Percentiles rank a stretch among this genome's conserved stretches.
These are phyloP conservation scores for Trichoderma gamsii DNA, from an alignment of 495 filamentous ascomycete species.

Conservation along the genomic window DNA sequence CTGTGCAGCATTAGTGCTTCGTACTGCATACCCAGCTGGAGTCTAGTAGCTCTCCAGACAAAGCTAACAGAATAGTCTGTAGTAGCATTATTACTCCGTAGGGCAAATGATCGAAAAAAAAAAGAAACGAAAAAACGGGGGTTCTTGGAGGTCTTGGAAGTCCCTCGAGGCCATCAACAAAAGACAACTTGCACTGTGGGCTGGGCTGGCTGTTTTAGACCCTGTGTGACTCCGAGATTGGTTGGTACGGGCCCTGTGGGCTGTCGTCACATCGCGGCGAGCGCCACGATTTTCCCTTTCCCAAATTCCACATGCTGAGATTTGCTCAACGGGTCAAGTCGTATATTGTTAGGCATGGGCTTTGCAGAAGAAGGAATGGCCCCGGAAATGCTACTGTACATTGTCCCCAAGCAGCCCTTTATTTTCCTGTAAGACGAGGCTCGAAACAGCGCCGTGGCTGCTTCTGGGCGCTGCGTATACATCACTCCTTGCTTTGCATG, in stretches of 20 bases:
- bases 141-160: no score
- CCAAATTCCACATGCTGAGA: not conserved
- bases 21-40: no score
- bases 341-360: no score
- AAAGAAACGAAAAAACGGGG: no score
- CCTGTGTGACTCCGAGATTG: slow-evolving; percentile 14
- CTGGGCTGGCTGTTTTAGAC: slow-evolving; percentile 3
- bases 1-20: no score
- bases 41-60: no score
- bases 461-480: not conserved
- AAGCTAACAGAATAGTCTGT: no score
- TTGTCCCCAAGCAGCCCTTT: not conserved
- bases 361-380: not conserved
- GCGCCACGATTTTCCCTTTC: not conserved
- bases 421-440: not conserved
- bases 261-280: slow-evolving; percentile 8
- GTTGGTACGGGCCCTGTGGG: not conserved
- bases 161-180: no score
- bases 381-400: not conserved
- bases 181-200: no score
- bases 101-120: no score
- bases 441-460: not conserved
- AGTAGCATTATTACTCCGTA: no score
- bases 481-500: no score
- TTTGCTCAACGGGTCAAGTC: not conserved